Percentiles rank a stretch among this genome's conserved stretches.
phyloP scores from a whole-genome alignment of 2,329 filamentous ascomycete genomes.

The Aspergillus melleus region DNA sequence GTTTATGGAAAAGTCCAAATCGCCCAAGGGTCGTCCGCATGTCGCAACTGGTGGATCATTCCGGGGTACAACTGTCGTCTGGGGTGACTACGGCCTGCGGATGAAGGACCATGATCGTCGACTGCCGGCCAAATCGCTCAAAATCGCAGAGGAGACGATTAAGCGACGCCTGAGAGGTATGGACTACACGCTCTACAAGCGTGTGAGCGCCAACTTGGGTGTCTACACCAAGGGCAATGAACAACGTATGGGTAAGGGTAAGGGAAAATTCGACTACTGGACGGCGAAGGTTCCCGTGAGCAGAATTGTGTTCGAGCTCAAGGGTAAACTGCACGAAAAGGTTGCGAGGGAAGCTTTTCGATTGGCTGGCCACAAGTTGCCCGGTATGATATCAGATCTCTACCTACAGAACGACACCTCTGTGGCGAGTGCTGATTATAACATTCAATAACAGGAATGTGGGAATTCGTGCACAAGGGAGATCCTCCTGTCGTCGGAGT shows the following conservation, averaged over 20 bases:
- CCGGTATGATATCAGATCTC: conserved; percentile 59
- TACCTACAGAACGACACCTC: conserved; percentile 2
- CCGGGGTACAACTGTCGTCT: conserved; percentile 91
- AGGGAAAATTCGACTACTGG: conserved; percentile 97
- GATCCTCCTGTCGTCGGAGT: conserved; percentile 88
- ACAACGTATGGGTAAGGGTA: conserved; percentile 98
- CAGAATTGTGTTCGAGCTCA: conserved; percentile 88
- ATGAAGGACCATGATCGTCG: conserved; percentile 92
- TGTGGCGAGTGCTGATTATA: conserved; percentile 19
- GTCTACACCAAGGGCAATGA: conserved; percentile 96
- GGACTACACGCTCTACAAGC: conserved; percentile 89
- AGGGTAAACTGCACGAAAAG: conserved; percentile 90
- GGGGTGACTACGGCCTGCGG: conserved; percentile 92
- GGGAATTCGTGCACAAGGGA: conserved; percentile 91
- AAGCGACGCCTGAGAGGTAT: conserved; percentile 83
- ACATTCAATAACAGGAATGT: conserved; percentile 47
- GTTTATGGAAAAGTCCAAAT: conserved; percentile 79
- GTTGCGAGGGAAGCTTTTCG: conserved; percentile 91
- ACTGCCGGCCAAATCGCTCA: conserved; percentile 81
- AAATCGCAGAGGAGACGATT: conserved; percentile 91
- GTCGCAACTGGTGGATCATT: conserved; percentile 87
- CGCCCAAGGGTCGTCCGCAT: conserved; percentile 80
- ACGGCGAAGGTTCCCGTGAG: conserved; percentile 85
- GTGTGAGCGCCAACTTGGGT: conserved; percentile 87
- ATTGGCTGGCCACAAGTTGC: conserved; percentile 90